Conservation (phyloP, 768 basidiomycete genomes). For the Exidia glandulosa region DNA sequence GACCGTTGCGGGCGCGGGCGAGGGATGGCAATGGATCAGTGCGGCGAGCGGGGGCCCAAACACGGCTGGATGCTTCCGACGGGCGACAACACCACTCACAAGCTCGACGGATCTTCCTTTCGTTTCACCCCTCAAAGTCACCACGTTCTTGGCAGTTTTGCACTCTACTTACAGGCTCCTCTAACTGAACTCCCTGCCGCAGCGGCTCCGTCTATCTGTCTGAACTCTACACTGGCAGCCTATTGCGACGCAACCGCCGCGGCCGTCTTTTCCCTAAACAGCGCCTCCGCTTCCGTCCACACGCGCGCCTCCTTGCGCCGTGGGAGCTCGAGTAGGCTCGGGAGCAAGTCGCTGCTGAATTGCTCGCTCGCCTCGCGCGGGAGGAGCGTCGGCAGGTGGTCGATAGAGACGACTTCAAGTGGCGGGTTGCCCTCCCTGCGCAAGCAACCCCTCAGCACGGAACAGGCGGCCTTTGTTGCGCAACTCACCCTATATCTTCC, state of each 20-base stretch:
- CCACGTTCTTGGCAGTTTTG: not conserved
- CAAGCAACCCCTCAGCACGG: not conserved
- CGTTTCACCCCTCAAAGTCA: not conserved
- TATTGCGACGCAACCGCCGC: conserved; percentile 32
- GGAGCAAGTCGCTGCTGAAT: conserved; percentile 80
- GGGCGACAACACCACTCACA: not conserved
- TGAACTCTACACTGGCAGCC: too few species aligned
- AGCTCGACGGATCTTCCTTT: not conserved
- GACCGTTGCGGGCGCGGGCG: not conserved
- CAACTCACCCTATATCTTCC: conserved; percentile 60
- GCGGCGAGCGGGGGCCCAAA: not conserved
- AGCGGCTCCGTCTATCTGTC: too few species aligned
- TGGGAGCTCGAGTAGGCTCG: conserved; percentile 72
- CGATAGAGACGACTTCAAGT: conserved; percentile 85
- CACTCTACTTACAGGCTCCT: not conserved
- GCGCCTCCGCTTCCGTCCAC: conserved; percentile 78
- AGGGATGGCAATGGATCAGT: not conserved
- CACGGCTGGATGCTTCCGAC: not conserved
- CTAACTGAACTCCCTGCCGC: too few species aligned
- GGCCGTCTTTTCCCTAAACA: conserved; percentile 60
- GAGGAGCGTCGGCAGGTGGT: conserved; percentile 90
- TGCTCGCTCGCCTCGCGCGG: conserved; percentile 96
- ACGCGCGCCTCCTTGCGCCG: conserved; percentile 54
- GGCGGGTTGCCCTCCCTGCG: conserved; percentile 50
- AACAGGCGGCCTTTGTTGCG: not conserved